Base-by-base conservation (phyloP, 108 stramenopile genomes). In the Cyclotella atomus region DNA sequence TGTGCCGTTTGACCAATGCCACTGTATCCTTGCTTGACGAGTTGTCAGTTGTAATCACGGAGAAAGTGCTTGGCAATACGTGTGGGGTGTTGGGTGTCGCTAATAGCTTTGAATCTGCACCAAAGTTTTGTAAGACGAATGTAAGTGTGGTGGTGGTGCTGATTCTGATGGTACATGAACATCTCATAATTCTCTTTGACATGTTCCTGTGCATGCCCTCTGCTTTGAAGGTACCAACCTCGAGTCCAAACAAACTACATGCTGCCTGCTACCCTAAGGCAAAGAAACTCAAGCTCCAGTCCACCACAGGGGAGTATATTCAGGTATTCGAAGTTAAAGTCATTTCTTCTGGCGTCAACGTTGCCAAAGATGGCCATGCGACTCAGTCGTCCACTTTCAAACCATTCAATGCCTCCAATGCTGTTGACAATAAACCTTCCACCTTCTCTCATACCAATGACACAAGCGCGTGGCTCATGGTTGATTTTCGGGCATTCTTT, bases 271-370 rank as follows among this genome's bases (percentile, higher is more conserved):
- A 7, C 12, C 9, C 12, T 41, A 9, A 41, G 9, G 38, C 38
- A 9, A 41, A 41, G 7, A 41, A 12, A 41, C 9, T 41, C 12
- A 7, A 12, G 12, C 38, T 41, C 7, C 9, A 41, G 38, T 41
- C 38, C 38, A 41, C 38, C 9, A 9, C 38, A 9, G 38, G 38
- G n/a, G 16, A 34, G n/a, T 34, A 17, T 17, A 17, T 60, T 17
- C 33, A 60, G 35, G 17, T 60, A 4, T 60, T 60, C 36, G 59
- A 60, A 60, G 34, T 60, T 34, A 12, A 36, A 60, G 19, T 36
- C 34, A 23, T 60, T 36, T 60, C 59, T 17, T 34, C 34, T 36
- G 59, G 59, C 19, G n/a, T 3, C 33, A 60, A 60, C 36, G 59
- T 60, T n/a, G 59, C 59, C 15, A 2, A 20, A 19, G 19, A 7